Percentiles rank a stretch among this genome's conserved stretches.
Evolutionary conservation across 345 rosid species (phyloP).

Genomic region (Sonneratia caseolaris): DNA sequence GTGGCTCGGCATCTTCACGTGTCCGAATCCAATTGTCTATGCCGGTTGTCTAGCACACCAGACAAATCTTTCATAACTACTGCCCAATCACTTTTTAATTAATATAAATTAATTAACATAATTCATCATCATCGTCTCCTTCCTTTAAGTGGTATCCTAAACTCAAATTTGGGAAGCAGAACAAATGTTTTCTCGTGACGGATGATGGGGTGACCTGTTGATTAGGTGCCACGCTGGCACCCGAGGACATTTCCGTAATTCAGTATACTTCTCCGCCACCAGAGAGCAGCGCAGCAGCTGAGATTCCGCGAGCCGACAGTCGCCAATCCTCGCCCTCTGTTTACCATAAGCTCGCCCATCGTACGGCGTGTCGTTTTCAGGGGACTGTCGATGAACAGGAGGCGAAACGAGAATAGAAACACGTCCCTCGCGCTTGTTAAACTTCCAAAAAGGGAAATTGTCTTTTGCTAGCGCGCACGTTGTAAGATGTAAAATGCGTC

Average conservation of each 20-base stretch:
- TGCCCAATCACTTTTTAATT: too few relatives aligned
- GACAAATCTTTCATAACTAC: too few relatives aligned
- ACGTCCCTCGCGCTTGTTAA: background rate
- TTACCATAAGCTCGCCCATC: background rate
- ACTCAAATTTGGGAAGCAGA: too few relatives aligned
- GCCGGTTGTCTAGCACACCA: too few relatives aligned
- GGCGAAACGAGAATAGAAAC: background rate
- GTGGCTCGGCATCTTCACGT: constrained; percentile 25
- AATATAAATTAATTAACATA: too few relatives aligned
- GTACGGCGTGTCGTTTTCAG: background rate
- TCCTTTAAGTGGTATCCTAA: too few relatives aligned
- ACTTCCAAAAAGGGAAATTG: background rate
- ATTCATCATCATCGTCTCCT: too few relatives aligned
- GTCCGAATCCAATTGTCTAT: background rate
- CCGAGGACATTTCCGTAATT: constrained; percentile 1
- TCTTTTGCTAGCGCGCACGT: background rate
- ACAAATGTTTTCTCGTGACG: too few relatives aligned
- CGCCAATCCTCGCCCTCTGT: background rate
- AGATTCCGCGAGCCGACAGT: background rate
- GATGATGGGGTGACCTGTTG: background rate
- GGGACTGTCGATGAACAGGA: background rate
- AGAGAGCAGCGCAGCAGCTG: background rate
- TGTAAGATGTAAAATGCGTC: too few relatives aligned
- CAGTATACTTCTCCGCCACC: background rate
- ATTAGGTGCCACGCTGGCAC: background rate